Evolutionary conservation across 129 eudicot genomes (phyloP), one percentile per base, ranked within the genome.

Genomic region (Smallanthus sonchifolius): DNA sequence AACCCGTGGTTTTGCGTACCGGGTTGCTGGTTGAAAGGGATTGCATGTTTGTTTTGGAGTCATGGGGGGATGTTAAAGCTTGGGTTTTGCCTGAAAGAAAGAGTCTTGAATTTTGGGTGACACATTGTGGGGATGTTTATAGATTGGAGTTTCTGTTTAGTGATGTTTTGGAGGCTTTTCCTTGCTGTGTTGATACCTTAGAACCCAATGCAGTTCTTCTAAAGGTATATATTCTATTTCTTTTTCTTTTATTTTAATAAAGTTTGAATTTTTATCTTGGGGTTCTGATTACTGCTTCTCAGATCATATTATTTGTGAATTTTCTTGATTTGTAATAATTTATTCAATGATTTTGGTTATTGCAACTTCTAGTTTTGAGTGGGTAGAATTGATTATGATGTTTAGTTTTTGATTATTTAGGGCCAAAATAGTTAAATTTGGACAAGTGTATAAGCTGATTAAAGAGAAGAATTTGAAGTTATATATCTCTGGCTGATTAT

Each of bases 11-110:
- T 49, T 38, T 92, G 80, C 65, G 78, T 48, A 76, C 81, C 43
- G 98, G 97, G 15, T 67, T 94, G 48, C 28, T 94, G 89, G 60
- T 55, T 1, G 68, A 77, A 1, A 75, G 28, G 24, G 86, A 84
- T 30, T 61, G 73, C 59, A 79, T 94, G 89, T 72, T 51, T 43
- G 90, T 91, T 62, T 72, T 91, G 89, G 93, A 94, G 67, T 40
- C 85, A 0, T 94, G 96, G 96, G 83, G 74, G 24, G 84, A 37
- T n/a, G 93, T 88, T 15, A 91, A 74, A 73, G 38, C 72, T 28
- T 88, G 88, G 96, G 80, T 94, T 71, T 77, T 90, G 89, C 91
- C 93, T 56, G 99, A 94, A 75, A 85, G 87, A 72, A 82, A 77
- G 43, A 69, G 80, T 35, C 34, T 88, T 52, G 93, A 91, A 64